A percentile compares a stretch with the other conserved stretches of the same genome.
Conservation (phyloP, 140 eudicot genomes). For the Flaveria floridana region DNA sequence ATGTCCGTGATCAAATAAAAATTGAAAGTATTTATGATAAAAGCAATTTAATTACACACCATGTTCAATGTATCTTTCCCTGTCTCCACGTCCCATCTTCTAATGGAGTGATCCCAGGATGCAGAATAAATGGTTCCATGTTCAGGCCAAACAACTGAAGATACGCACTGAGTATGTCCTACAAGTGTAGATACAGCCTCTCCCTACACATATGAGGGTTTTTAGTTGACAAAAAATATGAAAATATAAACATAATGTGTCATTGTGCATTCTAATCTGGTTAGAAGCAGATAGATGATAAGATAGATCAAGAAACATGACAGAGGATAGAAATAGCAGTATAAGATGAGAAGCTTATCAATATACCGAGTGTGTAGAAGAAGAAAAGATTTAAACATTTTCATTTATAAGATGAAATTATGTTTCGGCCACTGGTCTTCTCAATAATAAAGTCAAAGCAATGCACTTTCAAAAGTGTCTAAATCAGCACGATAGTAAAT, state of each 20-base stretch:
- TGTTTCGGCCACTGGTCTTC: background rate
- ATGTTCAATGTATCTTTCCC: constrained; percentile 70
- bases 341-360: no score
- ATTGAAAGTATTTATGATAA: background rate
- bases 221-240: background rate
- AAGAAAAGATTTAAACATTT: constrained; percentile 1
- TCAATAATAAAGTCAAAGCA: background rate
- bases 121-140: constrained; percentile 76
- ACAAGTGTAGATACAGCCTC: constrained; percentile 88
- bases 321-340: no score
- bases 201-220: constrained; percentile 42
- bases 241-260: background rate
- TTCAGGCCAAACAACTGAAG: constrained; percentile 90
- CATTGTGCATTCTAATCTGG: background rate
- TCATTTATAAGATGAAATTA: background rate
- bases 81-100: constrained; percentile 93
- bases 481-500: background rate
- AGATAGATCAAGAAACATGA: background rate
- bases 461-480: constrained; percentile 5
- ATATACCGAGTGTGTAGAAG: no score
- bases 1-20: background rate
- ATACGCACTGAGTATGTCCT: constrained; percentile 88
- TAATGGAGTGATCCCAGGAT: constrained; percentile 94
- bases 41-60: constrained; percentile 37
- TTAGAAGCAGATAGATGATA: background rate